These are phyloP conservation scores for Arabis hirsuta DNA, from an alignment of 345 rosid species.

Conservation along the genomic window DNA sequence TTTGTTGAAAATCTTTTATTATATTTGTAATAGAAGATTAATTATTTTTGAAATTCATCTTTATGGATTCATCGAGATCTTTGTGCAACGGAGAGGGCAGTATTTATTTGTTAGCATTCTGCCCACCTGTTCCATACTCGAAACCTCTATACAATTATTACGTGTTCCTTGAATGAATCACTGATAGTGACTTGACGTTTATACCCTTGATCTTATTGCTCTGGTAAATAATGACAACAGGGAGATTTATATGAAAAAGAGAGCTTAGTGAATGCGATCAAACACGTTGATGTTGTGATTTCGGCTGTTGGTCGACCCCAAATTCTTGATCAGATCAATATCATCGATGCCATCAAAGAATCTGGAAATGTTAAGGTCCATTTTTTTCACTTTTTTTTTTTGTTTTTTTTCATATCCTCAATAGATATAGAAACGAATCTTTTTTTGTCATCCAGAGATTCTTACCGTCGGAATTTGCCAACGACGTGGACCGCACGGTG, in stretches of 20 bases:
- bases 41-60: too few species aligned
- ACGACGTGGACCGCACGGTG: conserved; percentile 57
- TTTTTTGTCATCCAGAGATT: conserved; percentile 52
- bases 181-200: neutral
- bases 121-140: too few species aligned
- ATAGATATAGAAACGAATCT: neutral
- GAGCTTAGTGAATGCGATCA: conserved; percentile 69
- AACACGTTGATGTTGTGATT: conserved; percentile 82
- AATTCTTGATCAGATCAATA: conserved; percentile 67
- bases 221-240: conserved; percentile 6
- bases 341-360: conserved; percentile 79
- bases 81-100: too few species aligned
- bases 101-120: too few species aligned
- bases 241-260: conserved; percentile 55
- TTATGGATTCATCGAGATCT: too few species aligned
- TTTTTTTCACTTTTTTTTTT: neutral
- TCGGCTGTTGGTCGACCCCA: conserved; percentile 58
- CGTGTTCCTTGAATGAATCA: neutral
- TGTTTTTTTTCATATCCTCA: neutral
- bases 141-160: too few species aligned
- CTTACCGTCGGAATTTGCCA: conserved; percentile 72
- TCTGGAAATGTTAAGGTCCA: conserved; percentile 81
- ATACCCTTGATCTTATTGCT: neutral
- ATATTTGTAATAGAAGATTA: too few species aligned
- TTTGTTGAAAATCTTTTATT: too few species aligned